These are phyloP conservation scores for Heimioporus sp. DNA, from an alignment of 768 basidiomycete genomes.

Conservation along the genomic window DNA sequence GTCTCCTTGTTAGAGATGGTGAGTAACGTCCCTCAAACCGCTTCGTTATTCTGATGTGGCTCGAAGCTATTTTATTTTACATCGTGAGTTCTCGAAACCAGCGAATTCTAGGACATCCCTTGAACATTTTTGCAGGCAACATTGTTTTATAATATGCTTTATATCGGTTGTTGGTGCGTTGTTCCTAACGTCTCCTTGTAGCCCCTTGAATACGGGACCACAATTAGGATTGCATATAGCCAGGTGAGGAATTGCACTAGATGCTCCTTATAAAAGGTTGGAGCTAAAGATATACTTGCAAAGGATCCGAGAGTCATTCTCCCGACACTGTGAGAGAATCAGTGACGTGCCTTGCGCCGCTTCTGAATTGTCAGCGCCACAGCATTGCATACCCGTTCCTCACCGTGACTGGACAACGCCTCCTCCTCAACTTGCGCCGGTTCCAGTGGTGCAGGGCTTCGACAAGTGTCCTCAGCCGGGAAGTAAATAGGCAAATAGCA, in stretches of 20 bases:
- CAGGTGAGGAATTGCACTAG: too few species aligned
- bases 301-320: neutral
- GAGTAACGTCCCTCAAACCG: neutral
- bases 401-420: neutral
- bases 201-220: neutral
- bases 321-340: neutral
- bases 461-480: neutral
- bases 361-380: too few species aligned
- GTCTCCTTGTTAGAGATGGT: constrained; percentile 8
- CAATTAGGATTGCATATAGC: neutral
- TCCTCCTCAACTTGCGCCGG: neutral
- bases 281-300: too few species aligned
- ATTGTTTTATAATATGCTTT: neutral
- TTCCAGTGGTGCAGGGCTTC: neutral
- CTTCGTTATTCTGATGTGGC: neutral
- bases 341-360: neutral
- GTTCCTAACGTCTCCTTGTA: too few species aligned
- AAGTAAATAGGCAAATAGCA: neutral
- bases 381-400: too few species aligned
- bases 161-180: neutral
- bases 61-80: neutral
- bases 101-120: neutral
- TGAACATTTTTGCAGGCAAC: neutral
- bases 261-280: too few species aligned
- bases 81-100: neutral